These are phyloP conservation scores for Alternaria incomplexa DNA, from an alignment of 2,329 filamentous ascomycete species.

Conservation along the genomic window DNA sequence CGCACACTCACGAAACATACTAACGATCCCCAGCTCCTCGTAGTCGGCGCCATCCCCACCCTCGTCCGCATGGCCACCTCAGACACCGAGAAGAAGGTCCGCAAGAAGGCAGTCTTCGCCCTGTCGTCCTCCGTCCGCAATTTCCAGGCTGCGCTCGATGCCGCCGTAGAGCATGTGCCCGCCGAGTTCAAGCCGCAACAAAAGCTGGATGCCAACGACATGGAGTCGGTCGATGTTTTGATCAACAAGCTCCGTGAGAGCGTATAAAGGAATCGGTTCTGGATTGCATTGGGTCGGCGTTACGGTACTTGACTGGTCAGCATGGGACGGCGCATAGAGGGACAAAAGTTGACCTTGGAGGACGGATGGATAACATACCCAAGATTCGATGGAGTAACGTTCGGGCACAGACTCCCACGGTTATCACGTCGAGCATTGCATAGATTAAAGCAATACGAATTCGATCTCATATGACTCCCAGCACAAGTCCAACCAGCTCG, in stretches of 20 bases:
- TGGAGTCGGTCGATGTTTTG: slow-evolving; percentile 81
- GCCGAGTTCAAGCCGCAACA: slow-evolving; percentile 63
- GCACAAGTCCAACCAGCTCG: slow-evolving; percentile 52
- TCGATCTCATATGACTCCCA: slow-evolving; percentile 41
- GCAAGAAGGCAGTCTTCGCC: slow-evolving; percentile 88
- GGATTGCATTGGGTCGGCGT: slow-evolving; percentile 32
- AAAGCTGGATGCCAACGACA: slow-evolving; percentile 80
- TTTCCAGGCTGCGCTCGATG: slow-evolving; percentile 76
- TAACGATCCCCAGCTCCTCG: slow-evolving; percentile 54
- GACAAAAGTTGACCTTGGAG: background rate
- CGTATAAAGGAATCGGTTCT: slow-evolving; percentile 13
- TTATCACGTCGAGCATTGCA: slow-evolving; percentile 1
- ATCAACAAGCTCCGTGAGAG: slow-evolving; percentile 65
- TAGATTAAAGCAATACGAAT: background rate
- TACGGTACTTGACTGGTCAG: slow-evolving; percentile 27
- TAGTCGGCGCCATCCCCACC: slow-evolving; percentile 69
- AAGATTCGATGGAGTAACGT: background rate
- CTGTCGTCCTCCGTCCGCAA: slow-evolving; percentile 87
- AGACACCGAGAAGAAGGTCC: slow-evolving; percentile 67
- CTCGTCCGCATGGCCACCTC: slow-evolving; percentile 70
- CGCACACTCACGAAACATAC: background rate
- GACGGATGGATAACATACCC: slow-evolving; percentile 5
- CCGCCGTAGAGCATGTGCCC: slow-evolving; percentile 70
- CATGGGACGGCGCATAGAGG: slow-evolving; percentile 20
- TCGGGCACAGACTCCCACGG: background rate